phyloP scores from a whole-genome alignment of 1,139 yeast species.

The Kazachstania sp. region DNA sequence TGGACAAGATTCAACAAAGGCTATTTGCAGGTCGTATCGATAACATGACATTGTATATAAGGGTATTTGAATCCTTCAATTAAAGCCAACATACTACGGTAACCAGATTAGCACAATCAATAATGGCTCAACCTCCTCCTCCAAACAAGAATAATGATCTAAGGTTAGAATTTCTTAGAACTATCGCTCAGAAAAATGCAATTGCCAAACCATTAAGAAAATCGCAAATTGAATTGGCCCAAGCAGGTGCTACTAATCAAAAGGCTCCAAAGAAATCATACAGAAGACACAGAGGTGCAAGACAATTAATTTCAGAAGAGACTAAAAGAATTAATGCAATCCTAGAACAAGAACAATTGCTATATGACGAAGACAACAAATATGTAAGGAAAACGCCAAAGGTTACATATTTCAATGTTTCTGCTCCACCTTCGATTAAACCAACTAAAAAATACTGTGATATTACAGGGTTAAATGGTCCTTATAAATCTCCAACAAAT shows the following conservation, averaged over 20 bases:
- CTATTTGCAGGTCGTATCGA: too few species aligned
- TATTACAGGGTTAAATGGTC: slow-evolving; percentile 79
- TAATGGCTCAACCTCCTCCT: not conserved
- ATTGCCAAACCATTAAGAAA: slow-evolving; percentile 9
- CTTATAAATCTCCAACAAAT: slow-evolving; percentile 67
- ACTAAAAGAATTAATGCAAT: slow-evolving; percentile 32
- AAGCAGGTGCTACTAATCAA: slow-evolving; percentile 38
- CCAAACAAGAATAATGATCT: slow-evolving; percentile 8
- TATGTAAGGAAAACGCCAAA: slow-evolving; percentile 11
- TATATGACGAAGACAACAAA: slow-evolving; percentile 7
- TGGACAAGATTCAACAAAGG: too few species aligned
- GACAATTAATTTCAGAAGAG: slow-evolving; percentile 75
- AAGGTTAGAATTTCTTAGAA: slow-evolving; percentile 22
- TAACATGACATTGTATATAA: too few species aligned
- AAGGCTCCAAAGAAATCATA: slow-evolving; percentile 35
- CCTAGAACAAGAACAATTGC: slow-evolving; percentile 6
- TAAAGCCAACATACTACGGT: too few species aligned
- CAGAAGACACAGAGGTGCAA: slow-evolving; percentile 65
- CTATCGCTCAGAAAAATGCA: slow-evolving; percentile 13
- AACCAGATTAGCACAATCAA: not conserved
- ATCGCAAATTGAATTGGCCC: slow-evolving; percentile 32
- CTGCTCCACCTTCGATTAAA: slow-evolving; percentile 80
- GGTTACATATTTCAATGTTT: slow-evolving; percentile 53
- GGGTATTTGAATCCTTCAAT: too few species aligned
- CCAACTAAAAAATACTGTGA: slow-evolving; percentile 88